A percentile compares a stretch with the other conserved stretches of the same genome.
Evolutionary conservation across 1,284 basidiomycete genomes (phyloP).

Genomic region (Moesziomyces globuligerus): DNA sequence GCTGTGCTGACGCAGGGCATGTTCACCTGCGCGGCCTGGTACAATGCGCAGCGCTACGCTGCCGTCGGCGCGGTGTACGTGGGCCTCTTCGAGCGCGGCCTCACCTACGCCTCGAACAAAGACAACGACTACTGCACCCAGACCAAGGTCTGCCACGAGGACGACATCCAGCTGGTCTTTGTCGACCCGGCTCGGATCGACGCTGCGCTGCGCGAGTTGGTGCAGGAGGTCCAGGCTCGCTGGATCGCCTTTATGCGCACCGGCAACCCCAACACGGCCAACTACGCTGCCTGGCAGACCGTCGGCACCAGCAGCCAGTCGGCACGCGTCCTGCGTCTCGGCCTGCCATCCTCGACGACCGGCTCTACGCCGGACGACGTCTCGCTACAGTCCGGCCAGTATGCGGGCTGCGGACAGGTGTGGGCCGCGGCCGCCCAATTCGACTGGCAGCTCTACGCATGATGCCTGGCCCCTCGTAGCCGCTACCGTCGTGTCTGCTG

Average conservation of each 20-base stretch:
- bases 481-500: too few relatives aligned
- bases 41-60: constrained; percentile 37
- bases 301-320: neutral
- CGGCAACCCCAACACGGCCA: constrained; percentile 38
- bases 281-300: constrained; percentile 25
- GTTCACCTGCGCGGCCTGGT: constrained; percentile 49
- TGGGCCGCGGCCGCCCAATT: constrained; percentile 45
- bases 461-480: too few relatives aligned
- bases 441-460: constrained; percentile 60
- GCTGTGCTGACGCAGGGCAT: constrained; percentile 44
- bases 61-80: constrained; percentile 17
- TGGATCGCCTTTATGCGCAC: constrained; percentile 40
- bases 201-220: neutral
- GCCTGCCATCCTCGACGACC: constrained; percentile 1
- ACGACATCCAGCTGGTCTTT: constrained; percentile 57
- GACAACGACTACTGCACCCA: constrained; percentile 47
- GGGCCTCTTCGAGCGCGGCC: constrained; percentile 34
- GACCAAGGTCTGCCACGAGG: constrained; percentile 55
- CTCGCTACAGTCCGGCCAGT: constrained; percentile 22
- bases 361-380: constrained; percentile 15
- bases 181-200: constrained; percentile 17
- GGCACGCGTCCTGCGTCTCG: constrained; percentile 38
- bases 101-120: constrained; percentile 42
- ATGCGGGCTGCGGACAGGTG: constrained; percentile 29
- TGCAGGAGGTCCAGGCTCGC: constrained; percentile 46